These are phyloP conservation scores for Ligustrum vulgare DNA, from an alignment of 257 asterid species.

Conservation along the genomic window DNA sequence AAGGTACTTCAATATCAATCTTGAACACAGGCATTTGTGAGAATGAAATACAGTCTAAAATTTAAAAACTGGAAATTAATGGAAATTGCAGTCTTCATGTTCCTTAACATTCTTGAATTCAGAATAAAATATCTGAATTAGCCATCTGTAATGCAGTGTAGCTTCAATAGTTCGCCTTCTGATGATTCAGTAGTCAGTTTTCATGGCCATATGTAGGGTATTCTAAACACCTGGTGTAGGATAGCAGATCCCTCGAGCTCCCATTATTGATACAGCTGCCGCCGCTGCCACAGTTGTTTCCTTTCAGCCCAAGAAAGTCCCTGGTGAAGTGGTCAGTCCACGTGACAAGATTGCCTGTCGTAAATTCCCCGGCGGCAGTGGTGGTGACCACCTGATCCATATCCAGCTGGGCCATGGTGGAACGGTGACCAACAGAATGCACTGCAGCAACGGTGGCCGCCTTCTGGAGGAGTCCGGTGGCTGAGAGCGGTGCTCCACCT, in stretches of 20 bases:
- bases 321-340: conserved; percentile 47
- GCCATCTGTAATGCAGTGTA: not conserved
- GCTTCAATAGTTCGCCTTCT: conserved; percentile 39
- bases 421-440: conserved; percentile 29
- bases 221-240: conserved; percentile 29
- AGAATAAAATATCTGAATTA: not conserved
- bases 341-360: conserved; percentile 18
- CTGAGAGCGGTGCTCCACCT: conserved; percentile 30
- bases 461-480: conserved; percentile 47
- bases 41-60: not conserved
- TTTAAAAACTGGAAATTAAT: not conserved
- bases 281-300: conserved; percentile 21
- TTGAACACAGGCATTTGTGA: not conserved
- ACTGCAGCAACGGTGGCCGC: conserved; percentile 35
- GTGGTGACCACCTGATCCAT: conserved; percentile 24
- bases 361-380: conserved; percentile 16
- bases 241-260: conserved; percentile 28
- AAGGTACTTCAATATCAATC: not conserved
- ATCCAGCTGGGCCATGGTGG: conserved; percentile 37
- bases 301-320: conserved; percentile 49
- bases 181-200: conserved; percentile 33
- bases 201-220: conserved; percentile 37
- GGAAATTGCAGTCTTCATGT: not conserved
- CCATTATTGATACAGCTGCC: conserved; percentile 11
- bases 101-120: not conserved